A percentile compares a stretch with the other conserved stretches of the same genome.
Conservation (phyloP, 768 basidiomycete genomes). For the Paxillus ammoniavirescens region DNA sequence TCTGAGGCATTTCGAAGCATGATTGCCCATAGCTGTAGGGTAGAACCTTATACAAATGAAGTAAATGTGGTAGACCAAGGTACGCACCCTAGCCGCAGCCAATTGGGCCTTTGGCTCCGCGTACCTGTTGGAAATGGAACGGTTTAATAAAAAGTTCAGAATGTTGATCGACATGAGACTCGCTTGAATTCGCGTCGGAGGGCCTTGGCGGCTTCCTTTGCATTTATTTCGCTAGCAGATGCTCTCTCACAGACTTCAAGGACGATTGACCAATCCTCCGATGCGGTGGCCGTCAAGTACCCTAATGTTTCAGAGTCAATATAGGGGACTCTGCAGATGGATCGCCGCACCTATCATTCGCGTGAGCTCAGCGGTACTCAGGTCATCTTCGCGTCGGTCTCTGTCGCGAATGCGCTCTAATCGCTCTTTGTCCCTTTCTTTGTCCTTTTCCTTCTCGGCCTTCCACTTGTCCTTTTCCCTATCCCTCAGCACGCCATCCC, state of each 20-base stretch:
- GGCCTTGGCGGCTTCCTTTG: slow-evolving; percentile 83
- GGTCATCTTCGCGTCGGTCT: slow-evolving; percentile 42
- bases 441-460: slow-evolving; percentile 35
- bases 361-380: slow-evolving; percentile 52
- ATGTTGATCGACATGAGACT: slow-evolving; percentile 16
- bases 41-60: background rate
- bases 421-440: slow-evolving; percentile 32
- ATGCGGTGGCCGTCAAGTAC: slow-evolving; percentile 71
- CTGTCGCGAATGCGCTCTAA: slow-evolving; percentile 30
- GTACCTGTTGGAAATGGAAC: slow-evolving; percentile 42
- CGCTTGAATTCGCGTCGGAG: slow-evolving; percentile 86
- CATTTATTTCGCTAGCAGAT: slow-evolving; percentile 64
- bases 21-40: slow-evolving; percentile 76
- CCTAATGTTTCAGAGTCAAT: slow-evolving; percentile 38
- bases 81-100: slow-evolving; percentile 68
- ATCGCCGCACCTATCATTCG: slow-evolving; percentile 64
- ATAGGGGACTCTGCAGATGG: background rate
- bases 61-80: background rate
- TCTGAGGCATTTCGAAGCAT: slow-evolving; percentile 82
- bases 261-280: slow-evolving; percentile 81
- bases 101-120: slow-evolving; percentile 75
- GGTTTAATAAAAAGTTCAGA: slow-evolving; percentile 5
- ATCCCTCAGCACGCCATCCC: slow-evolving; percentile 41
- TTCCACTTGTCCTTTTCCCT: slow-evolving; percentile 34
- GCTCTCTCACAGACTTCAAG: slow-evolving; percentile 86